A percentile compares a stretch with the other conserved stretches of the same genome.
Evolutionary conservation across 768 basidiomycete genomes (phyloP).

Genomic region (Amanita fuliginea): DNA sequence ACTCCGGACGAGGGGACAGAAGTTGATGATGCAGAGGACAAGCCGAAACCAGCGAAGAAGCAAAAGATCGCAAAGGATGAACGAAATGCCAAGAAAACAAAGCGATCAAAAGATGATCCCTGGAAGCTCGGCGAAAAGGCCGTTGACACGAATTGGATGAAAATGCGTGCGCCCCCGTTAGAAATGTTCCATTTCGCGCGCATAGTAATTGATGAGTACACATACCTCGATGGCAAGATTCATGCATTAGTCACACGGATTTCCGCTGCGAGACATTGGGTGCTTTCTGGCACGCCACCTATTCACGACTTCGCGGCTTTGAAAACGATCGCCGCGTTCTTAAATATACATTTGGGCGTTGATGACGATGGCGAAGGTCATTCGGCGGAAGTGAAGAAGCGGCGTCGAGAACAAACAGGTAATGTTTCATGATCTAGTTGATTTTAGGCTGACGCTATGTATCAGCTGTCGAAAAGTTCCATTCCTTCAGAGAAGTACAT

Average conservation of each 20-base stretch:
- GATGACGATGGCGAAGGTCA: constrained; percentile 81
- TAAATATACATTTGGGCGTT: constrained; percentile 85
- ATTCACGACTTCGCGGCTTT: constrained; percentile 84
- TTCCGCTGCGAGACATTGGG: constrained; percentile 78
- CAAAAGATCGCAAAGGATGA: constrained; percentile 26
- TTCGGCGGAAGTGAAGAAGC: constrained; percentile 67
- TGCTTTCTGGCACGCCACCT: constrained; percentile 94
- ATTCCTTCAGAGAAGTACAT: constrained; percentile 93
- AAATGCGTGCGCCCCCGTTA: constrained; percentile 74
- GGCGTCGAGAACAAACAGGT: constrained; percentile 80
- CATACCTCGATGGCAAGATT: constrained; percentile 75
- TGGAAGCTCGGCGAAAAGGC: constrained; percentile 60
- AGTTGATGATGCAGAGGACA: constrained; percentile 20
- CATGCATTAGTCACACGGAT: constrained; percentile 71
- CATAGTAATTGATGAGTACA: constrained; percentile 89
- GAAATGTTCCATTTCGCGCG: constrained; percentile 91
- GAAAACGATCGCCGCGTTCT: constrained; percentile 83
- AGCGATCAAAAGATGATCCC: constrained; percentile 57
- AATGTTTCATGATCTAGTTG: constrained; percentile 9
- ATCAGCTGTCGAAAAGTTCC: constrained; percentile 82
- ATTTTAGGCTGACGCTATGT: background rate
- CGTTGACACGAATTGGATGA: constrained; percentile 64
- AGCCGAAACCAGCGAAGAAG: constrained; percentile 28
- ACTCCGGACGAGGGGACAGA: constrained; percentile 4
- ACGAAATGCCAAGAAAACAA: constrained; percentile 42